Evolutionary conservation across 306 rosid genomes (phyloP).

Genomic region (Astragalus glycyphyllos): DNA sequence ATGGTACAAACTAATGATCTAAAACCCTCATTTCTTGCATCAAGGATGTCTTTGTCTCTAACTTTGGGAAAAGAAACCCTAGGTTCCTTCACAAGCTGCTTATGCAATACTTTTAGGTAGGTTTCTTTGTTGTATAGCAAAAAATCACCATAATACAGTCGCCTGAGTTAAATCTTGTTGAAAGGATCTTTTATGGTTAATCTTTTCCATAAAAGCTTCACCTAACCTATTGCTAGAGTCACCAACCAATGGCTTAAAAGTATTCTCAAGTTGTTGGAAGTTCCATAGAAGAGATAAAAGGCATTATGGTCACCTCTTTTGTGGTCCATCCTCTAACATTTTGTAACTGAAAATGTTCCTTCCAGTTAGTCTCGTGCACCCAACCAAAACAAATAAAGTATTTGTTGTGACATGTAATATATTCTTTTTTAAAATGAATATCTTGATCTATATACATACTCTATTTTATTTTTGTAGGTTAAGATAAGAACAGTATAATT

Average conservation of each 20-base stretch:
- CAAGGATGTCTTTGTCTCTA: constrained; percentile 42
- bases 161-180: constrained; percentile 1
- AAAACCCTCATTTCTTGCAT: constrained; percentile 39
- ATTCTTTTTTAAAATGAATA: constrained; percentile 5
- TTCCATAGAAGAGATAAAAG: constrained; percentile 48
- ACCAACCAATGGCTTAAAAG: constrained; percentile 53
- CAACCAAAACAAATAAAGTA: constrained; percentile 22
- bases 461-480: constrained; percentile 7
- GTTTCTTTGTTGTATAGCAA: constrained; percentile 37
- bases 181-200: constrained; percentile 42
- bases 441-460: constrained; percentile 10
- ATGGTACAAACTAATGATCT: constrained; percentile 47
- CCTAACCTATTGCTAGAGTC: constrained; percentile 51
- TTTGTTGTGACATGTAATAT: constrained; percentile 46
- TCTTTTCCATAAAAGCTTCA: constrained; percentile 59
- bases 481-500: constrained; percentile 43
- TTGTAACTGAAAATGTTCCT: constrained; percentile 47
- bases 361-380: constrained; percentile 45
- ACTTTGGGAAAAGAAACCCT: constrained; percentile 53
- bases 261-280: constrained; percentile 52
- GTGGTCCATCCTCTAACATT: constrained; percentile 64
- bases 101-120: constrained; percentile 38
- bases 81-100: constrained; percentile 38
- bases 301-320: constrained; percentile 49
- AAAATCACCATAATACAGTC: constrained; percentile 28